A percentile compares a stretch with the other conserved stretches of the same genome.
phyloP scores from a whole-genome alignment of 2,329 filamentous ascomycete genomes.

The Exserohilum turcica region DNA sequence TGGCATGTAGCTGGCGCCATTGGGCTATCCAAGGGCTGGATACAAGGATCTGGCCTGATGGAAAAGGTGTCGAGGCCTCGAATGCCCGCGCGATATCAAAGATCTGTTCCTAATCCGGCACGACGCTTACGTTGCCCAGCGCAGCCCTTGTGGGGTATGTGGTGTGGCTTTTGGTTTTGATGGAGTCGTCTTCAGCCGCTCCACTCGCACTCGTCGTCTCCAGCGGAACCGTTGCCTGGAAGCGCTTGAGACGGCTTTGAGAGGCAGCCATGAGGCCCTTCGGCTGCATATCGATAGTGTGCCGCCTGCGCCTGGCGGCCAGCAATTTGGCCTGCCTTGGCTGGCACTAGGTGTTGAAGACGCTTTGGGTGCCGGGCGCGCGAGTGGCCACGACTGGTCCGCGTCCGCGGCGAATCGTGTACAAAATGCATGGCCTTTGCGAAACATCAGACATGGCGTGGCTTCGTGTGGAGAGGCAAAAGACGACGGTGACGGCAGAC shows the following conservation, averaged over 20 bases:
- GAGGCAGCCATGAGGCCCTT: constrained; percentile 2
- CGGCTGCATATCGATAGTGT: constrained; percentile 13
- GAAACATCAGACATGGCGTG: constrained; percentile 7
- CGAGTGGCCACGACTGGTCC: constrained; percentile 1
- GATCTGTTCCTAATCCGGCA: constrained; percentile 19
- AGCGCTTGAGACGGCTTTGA: constrained; percentile 10
- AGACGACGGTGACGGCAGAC: background rate
- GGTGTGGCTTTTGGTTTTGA: constrained; percentile 20
- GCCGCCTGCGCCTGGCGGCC: constrained; percentile 4
- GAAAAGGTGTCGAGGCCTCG: constrained; percentile 15
- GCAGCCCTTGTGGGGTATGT: constrained; percentile 22
- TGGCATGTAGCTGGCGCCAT: constrained; percentile 19
- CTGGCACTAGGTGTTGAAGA: constrained; percentile 1
- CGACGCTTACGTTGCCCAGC: constrained; percentile 19
- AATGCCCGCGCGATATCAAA: constrained; percentile 19
- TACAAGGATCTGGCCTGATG: constrained; percentile 5
- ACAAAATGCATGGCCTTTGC: background rate
- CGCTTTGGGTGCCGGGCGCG: background rate
- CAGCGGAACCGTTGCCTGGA: constrained; percentile 13
- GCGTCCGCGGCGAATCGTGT: background rate
- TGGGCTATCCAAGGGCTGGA: constrained; percentile 21
- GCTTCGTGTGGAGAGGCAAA: background rate
- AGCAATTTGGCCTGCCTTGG: constrained; percentile 1
- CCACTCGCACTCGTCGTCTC: constrained; percentile 7
- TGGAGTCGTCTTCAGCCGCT: constrained; percentile 17